Base-by-base conservation (phyloP, 768 basidiomycete genomes). In the Mycena olivaceomarginata region DNA sequence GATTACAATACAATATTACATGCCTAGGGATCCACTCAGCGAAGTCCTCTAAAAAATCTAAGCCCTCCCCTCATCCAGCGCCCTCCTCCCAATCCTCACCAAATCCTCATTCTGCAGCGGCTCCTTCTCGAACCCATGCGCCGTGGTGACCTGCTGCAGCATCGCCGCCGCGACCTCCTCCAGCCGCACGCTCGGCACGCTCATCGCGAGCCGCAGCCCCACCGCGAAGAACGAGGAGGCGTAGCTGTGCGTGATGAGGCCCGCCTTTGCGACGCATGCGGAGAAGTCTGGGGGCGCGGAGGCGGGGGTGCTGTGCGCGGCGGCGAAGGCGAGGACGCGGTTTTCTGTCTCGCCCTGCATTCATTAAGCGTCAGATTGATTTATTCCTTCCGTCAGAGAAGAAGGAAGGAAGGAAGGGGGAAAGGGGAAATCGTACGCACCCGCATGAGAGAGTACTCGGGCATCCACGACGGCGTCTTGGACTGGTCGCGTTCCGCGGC, bases 61-160 rank as follows among this genome's bases (percentile, higher is more conserved):
- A 31, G 31, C 31, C 31, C 31, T 31, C 31, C 31, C 31, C 31
- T 31, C 31, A 31, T 4, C 31, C 4, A 31, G 31, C 31, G 31
- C 31, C 31, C 31, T 51, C 11, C 41, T 40, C 41, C 63, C 63
- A 43, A 64, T 64, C n/a, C 20, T 22, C 4, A 43, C 63, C 63
- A 64, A 64, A 64, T 64, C 41, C 15, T 22, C 63, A 41, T 22
- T 64, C 63, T n/a, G 20, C 63, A 64, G 41, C 63, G 63, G 40
- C n/a, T 64, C 63, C 63, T 64, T 64, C 63, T 64, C 41, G 13
- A 64, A 43, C 7, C 63, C 63, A 18, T 64, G 13, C 6, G 22
- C 8, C n/a, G 31, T 31, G 31, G 31, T 31, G 31, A 43, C 63
- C 20, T 64, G 63, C 0, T 64, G 41, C 40, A 64, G 41, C 63